phyloP scores from a whole-genome alignment of 805 yeast genomes.

The Saccharomycopsis fodiens region DNA sequence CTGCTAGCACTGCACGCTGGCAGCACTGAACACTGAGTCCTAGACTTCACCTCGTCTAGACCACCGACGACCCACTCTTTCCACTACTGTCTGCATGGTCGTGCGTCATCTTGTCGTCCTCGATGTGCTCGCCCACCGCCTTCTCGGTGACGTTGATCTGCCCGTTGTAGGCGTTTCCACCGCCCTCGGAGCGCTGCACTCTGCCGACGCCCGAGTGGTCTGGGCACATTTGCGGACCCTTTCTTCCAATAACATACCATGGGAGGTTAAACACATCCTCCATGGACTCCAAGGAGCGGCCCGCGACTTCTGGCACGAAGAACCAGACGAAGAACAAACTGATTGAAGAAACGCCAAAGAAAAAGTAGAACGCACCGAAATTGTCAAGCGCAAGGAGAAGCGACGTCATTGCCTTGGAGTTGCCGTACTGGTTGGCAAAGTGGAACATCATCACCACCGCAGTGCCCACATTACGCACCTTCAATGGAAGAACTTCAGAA shows the following conservation, averaged over 20 bases:
- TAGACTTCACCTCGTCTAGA: no score
- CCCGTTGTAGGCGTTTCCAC: neutral
- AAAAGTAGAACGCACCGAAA: constrained; percentile 20
- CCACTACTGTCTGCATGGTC: no score
- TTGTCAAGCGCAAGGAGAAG: neutral
- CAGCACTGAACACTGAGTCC: no score
- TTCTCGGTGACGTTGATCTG: neutral
- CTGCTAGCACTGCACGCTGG: no score
- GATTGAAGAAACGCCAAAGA: constrained; percentile 34
- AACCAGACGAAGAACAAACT: constrained; percentile 42
- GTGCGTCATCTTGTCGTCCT: neutral
- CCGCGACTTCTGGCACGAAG: constrained; percentile 43
- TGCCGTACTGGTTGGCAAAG: constrained; percentile 50
- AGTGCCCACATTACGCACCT: constrained; percentile 42
- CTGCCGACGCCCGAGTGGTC: constrained; percentile 24
- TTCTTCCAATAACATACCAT: constrained; percentile 52
- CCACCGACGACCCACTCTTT: no score
- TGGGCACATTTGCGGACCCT: constrained; percentile 44
- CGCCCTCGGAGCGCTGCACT: neutral
- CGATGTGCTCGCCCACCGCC: neutral
- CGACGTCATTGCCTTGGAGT: constrained; percentile 30
- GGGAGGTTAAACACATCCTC: constrained; percentile 46
- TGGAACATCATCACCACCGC: constrained; percentile 48
- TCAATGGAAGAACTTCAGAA: constrained; percentile 48
- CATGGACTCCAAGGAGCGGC: constrained; percentile 44